Conservation (phyloP, 1,284 basidiomycete species). For the Apiotrichum gracile region DNA sequence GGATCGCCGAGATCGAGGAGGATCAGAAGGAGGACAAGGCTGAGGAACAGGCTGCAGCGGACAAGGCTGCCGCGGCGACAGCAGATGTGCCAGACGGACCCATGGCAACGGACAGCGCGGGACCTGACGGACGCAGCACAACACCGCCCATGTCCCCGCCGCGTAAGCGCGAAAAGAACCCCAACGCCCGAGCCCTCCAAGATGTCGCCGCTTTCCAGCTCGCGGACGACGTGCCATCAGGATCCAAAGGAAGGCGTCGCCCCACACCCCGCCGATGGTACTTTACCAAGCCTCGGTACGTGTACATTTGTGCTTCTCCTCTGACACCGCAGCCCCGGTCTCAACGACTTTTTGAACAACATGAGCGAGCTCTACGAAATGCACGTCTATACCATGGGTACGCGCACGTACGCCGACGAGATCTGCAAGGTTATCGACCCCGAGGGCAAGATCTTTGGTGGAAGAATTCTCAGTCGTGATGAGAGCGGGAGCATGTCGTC, state of each 20-base stretch:
- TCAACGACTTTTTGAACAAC: slow-evolving; percentile 66
- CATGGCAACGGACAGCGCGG: slow-evolving; percentile 37
- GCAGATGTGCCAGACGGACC: too few species aligned
- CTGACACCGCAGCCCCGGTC: slow-evolving; percentile 64
- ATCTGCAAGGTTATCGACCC: slow-evolving; percentile 93
- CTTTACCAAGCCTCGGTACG: slow-evolving; percentile 91
- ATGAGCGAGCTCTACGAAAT: slow-evolving; percentile 83
- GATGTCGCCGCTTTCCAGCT: slow-evolving; percentile 81
- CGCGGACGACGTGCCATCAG: slow-evolving; percentile 63
- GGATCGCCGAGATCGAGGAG: slow-evolving; percentile 72
- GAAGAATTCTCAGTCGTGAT: slow-evolving; percentile 82
- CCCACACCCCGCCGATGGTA: slow-evolving; percentile 61
- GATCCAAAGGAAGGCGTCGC: slow-evolving; percentile 46
- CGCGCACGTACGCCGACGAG: slow-evolving; percentile 89
- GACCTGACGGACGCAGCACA: slow-evolving; percentile 12
- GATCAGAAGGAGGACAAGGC: slow-evolving; percentile 20
- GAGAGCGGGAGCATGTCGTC: slow-evolving; percentile 75
- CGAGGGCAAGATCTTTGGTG: slow-evolving; percentile 74
- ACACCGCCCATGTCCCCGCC: slow-evolving; percentile 19
- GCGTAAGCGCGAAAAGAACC: slow-evolving; percentile 30
- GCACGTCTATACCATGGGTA: slow-evolving; percentile 99
- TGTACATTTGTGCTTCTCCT: slow-evolving; percentile 1
- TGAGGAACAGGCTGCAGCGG: slow-evolving; percentile 34
- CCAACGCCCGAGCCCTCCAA: slow-evolving; percentile 53
- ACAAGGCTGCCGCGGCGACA: background rate